Evolutionary conservation across 352 stramenopile species (phyloP).

Genomic region (Elongisporangium prolatum): DNA sequence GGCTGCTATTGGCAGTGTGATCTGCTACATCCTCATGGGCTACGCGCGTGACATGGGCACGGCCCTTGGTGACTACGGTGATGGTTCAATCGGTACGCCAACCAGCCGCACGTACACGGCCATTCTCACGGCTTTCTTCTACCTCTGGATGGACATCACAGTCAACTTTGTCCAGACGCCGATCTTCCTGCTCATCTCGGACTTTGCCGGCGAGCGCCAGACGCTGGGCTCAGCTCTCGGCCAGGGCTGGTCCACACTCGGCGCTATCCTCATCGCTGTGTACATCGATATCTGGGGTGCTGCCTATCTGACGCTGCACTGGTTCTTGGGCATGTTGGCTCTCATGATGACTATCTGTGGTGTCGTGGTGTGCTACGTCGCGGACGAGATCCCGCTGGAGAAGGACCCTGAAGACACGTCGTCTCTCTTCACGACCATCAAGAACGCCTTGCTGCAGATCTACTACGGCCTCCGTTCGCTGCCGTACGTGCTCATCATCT

Average conservation of each 20-base stretch:
- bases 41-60: slow-evolving; percentile 53
- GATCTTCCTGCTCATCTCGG: no score
- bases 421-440: slow-evolving; percentile 12
- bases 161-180: no score
- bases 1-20: slow-evolving; percentile 26
- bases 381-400: slow-evolving; percentile 26
- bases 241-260: slow-evolving; percentile 27
- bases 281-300: slow-evolving; percentile 40
- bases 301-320: slow-evolving; percentile 24
- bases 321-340: slow-evolving; percentile 30
- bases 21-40: no score
- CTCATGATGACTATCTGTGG: slow-evolving; percentile 29
- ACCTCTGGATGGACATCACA: no score
- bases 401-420: no score
- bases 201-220: no score
- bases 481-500: slow-evolving; percentile 18
- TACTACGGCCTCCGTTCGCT: slow-evolving; percentile 24
- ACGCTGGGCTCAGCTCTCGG: slow-evolving; percentile 30
- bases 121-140: no score
- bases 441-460: slow-evolving; percentile 22
- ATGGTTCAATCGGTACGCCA: slow-evolving; percentile 13
- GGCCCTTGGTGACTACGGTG: slow-evolving; percentile 35
- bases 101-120: slow-evolving; percentile 39
- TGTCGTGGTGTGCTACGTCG: slow-evolving; percentile 13
- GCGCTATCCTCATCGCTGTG: slow-evolving; percentile 20